Conservation (phyloP, 2,329 filamentous ascomycete genomes). For the Ophiostoma piceae region DNA sequence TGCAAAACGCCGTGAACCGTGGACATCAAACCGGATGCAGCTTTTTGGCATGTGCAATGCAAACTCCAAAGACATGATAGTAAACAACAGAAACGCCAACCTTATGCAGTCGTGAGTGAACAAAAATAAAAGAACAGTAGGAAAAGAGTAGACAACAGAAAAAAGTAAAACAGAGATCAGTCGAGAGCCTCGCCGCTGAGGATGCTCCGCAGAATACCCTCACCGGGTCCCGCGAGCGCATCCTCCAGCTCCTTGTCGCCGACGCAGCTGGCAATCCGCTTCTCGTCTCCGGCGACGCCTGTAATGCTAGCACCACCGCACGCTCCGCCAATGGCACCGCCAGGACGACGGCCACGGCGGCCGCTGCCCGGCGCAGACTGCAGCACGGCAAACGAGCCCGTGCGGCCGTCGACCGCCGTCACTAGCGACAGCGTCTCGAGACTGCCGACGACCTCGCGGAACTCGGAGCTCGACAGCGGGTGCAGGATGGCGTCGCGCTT, state of each 20-base stretch:
- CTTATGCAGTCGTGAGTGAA: not conserved
- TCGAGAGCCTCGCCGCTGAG: slow-evolving; percentile 57
- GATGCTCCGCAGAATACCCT: slow-evolving; percentile 58
- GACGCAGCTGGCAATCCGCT: slow-evolving; percentile 70
- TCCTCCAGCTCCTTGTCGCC: slow-evolving; percentile 72
- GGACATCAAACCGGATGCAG: not conserved
- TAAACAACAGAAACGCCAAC: not conserved
- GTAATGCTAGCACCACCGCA: slow-evolving; percentile 58
- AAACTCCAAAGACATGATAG: not conserved
- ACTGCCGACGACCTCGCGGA: slow-evolving; percentile 84
- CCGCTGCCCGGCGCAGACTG: slow-evolving; percentile 64
- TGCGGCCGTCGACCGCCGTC: slow-evolving; percentile 63
- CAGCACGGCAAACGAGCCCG: slow-evolving; percentile 57
- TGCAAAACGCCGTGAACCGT: not conserved
- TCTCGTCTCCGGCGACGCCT: slow-evolving; percentile 63
- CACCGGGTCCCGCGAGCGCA: slow-evolving; percentile 59
- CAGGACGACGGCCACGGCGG: slow-evolving; percentile 25
- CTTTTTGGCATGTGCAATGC: slow-evolving; percentile 4
- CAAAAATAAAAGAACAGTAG: not conserved
- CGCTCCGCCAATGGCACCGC: slow-evolving; percentile 59
- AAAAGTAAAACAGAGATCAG: slow-evolving; percentile 30
- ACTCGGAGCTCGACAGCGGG: slow-evolving; percentile 84
- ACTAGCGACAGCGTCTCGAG: slow-evolving; percentile 83
- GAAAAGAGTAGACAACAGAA: not conserved
- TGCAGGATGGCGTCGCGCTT: slow-evolving; percentile 83